Evolutionary conservation across 768 basidiomycete genomes (phyloP).

Genomic region (Lentinus tigrinus): DNA sequence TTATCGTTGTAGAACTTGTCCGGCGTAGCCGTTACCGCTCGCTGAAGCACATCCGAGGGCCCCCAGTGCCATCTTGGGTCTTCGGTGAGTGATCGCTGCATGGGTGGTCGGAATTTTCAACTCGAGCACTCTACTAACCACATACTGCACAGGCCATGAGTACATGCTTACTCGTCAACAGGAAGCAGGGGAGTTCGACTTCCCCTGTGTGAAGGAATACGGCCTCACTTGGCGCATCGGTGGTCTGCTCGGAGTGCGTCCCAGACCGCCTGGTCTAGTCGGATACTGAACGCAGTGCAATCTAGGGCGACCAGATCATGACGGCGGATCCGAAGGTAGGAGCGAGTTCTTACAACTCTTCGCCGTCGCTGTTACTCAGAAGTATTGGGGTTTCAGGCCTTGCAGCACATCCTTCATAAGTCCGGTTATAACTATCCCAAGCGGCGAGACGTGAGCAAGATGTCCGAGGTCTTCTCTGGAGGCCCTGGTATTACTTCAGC

Average conservation of each 20-base stretch:
- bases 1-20: neutral
- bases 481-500: neutral
- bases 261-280: neutral
- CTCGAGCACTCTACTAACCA: neutral
- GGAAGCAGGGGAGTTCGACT: neutral
- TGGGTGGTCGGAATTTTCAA: neutral
- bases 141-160: neutral
- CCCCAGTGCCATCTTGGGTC: neutral
- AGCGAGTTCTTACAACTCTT: neutral
- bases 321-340: conserved; percentile 2
- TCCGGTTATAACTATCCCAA: conserved; percentile 4
- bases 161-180: neutral
- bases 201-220: neutral
- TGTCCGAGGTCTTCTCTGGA: neutral
- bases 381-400: neutral
- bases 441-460: neutral
- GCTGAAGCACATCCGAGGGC: neutral
- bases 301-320: neutral
- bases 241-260: neutral
- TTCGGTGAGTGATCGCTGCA: neutral
- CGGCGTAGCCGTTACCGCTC: neutral
- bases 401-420: conserved; percentile 3
- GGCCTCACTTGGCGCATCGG: neutral
- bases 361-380: neutral
- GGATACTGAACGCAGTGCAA: neutral